Conservation (phyloP, 768 basidiomycete species). For the Termitomyces sp. region DNA sequence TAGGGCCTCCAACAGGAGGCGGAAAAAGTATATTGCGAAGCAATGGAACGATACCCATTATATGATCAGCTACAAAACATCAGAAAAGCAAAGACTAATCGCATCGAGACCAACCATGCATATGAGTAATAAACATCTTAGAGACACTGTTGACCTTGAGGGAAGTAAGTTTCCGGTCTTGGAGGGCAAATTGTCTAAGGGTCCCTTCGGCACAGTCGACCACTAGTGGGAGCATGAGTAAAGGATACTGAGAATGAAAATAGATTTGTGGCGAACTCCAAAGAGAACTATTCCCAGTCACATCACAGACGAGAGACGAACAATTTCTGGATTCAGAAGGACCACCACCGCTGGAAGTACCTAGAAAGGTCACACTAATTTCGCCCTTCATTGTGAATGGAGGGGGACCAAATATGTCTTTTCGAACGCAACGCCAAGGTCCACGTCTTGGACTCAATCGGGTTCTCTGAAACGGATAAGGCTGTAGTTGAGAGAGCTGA, state of each 20-base stretch:
- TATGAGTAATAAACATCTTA: constrained; percentile 82
- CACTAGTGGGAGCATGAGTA: constrained; percentile 37
- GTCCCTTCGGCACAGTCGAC: constrained; percentile 86
- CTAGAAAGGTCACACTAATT: constrained; percentile 68
- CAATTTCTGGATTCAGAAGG: constrained; percentile 73
- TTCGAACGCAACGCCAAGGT: background rate
- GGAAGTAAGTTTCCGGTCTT: constrained; percentile 35
- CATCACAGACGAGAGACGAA: constrained; percentile 65
- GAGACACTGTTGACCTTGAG: constrained; percentile 46
- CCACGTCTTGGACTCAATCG: background rate
- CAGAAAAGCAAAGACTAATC: background rate
- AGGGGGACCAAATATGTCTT: background rate
- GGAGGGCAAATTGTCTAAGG: constrained; percentile 58
- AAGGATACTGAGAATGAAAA: background rate
- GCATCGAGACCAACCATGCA: constrained; percentile 55
- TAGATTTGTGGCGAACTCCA: constrained; percentile 54
- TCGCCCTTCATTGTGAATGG: constrained; percentile 28
- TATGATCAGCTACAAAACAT: constrained; percentile 55
- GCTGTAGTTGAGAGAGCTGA: background rate
- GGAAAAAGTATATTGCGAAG: constrained; percentile 57
- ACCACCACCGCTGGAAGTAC: constrained; percentile 76
- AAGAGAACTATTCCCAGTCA: constrained; percentile 49
- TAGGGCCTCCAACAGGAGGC: constrained; percentile 25
- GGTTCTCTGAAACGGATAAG: constrained; percentile 4
- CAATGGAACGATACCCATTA: constrained; percentile 69